phyloP scores from a whole-genome alignment of 2,329 filamentous ascomycete genomes.

The Pyricularia pennisetigena region DNA sequence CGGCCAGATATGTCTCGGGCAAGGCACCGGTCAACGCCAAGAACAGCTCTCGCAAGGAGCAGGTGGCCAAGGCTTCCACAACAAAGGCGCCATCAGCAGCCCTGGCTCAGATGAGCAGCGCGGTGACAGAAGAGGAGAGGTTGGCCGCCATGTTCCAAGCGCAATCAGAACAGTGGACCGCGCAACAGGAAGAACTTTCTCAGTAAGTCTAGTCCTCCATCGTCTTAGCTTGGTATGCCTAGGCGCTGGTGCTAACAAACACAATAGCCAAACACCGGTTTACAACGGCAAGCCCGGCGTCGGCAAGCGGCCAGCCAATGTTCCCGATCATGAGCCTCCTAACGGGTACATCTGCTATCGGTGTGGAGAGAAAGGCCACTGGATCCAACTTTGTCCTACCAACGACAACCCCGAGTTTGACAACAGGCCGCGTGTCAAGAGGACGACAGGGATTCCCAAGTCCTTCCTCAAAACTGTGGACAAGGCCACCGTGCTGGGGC shows the following conservation, averaged over 20 bases:
- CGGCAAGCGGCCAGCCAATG: constrained; percentile 57
- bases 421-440: constrained; percentile 84
- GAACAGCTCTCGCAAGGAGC: constrained; percentile 61
- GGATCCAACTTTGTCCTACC: constrained; percentile 97
- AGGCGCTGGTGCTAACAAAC: constrained; percentile 23
- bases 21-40: constrained; percentile 89
- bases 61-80: constrained; percentile 45
- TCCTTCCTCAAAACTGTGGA: constrained; percentile 95
- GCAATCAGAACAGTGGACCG: constrained; percentile 84
- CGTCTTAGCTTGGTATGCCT: not conserved
- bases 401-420: constrained; percentile 97
- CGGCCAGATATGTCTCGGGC: constrained; percentile 89
- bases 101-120: constrained; percentile 58
- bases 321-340: constrained; percentile 88
- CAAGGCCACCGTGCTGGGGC: constrained; percentile 67
- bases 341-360: constrained; percentile 94
- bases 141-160: constrained; percentile 87
- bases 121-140: constrained; percentile 88
- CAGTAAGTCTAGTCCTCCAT: constrained; percentile 41
- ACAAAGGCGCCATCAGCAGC: constrained; percentile 45
- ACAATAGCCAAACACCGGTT: constrained; percentile 48
- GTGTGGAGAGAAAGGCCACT: constrained; percentile 96
- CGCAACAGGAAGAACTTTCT: constrained; percentile 87
- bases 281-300: constrained; percentile 38
- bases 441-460: constrained; percentile 91